Percentiles rank a stretch among this genome's conserved stretches.
phyloP scores from a whole-genome alignment of 2,329 filamentous ascomycete genomes.

The Paraphoma chrysanthemicola region DNA sequence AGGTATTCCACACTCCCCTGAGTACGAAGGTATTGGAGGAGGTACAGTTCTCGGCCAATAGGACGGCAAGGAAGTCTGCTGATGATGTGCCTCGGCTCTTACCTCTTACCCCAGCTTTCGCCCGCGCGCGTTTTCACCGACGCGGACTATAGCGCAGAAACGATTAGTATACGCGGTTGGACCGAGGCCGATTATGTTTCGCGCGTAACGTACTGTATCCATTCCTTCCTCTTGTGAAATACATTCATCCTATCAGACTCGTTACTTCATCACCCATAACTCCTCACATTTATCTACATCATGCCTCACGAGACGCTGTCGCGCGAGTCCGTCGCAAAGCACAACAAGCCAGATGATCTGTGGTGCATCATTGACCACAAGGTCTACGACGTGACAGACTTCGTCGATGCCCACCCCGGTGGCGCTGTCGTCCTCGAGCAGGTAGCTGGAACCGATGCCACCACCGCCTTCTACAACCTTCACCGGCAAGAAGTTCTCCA shows the following conservation, averaged over 20 bases:
- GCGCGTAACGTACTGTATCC: constrained; percentile 7
- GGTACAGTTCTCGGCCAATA: too few relatives aligned
- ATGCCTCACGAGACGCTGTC: constrained; percentile 50
- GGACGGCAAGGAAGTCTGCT: neutral
- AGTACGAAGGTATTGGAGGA: too few relatives aligned
- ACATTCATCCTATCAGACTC: neutral
- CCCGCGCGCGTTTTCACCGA: constrained; percentile 15
- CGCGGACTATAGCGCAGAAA: constrained; percentile 20
- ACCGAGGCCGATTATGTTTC: constrained; percentile 23
- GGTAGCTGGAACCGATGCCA: constrained; percentile 82
- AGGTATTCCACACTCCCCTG: too few relatives aligned
- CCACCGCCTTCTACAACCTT: constrained; percentile 86
- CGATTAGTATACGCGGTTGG: constrained; percentile 18
- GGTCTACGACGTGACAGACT: constrained; percentile 87
- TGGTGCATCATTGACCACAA: constrained; percentile 88
- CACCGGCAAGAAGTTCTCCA: constrained; percentile 88
- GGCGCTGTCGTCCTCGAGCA: constrained; percentile 81
- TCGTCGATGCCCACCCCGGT: constrained; percentile 84
- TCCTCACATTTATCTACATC: constrained; percentile 3
- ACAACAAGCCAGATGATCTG: constrained; percentile 76
- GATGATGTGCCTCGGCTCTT: constrained; percentile 29
- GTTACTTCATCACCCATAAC: neutral
- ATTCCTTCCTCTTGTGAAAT: constrained; percentile 2
- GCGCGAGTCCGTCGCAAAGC: constrained; percentile 71
- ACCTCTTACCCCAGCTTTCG: constrained; percentile 26